Evolutionary conservation across 495 filamentous ascomycete genomes (phyloP), one percentile per base, ranked within the genome.

Genomic region (Penicillium macrosclerotiorum): DNA sequence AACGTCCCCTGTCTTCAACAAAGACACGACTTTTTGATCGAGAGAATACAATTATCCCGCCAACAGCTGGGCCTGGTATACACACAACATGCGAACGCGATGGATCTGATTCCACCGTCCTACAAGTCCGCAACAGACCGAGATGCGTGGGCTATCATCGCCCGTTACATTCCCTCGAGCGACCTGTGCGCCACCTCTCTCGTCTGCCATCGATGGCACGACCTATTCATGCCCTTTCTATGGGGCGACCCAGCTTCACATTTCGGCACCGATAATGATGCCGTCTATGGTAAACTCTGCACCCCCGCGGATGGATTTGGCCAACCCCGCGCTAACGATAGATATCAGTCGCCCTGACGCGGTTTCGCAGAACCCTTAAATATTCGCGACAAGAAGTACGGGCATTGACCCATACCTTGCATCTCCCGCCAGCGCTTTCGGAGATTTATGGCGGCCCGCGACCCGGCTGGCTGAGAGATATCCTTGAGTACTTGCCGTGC

Each of bases 161-260:
- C 80, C n/a, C 67, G 66, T 27, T 83, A 83, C 47, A 74, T 85
- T 12, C 72, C 69, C 1, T 79, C 78, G 1, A 68, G 69, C 20
- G 80, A 85, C 44, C 65, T 85, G 1, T 83, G 79, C 54, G 72
- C 79, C 8, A 75, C 74, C 3, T 75, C 76, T 8, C 57, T 83
- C 25, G 82, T 83, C 14, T 80, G 74, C 56, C 74, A 60, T 35
- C 65, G 68, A 62, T 82, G 82, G 78, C 78, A 84, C 59, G 54
- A 62, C 34, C 64, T 79, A n/a, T 83, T 85, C 41, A 68, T 75
- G 52, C 79, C 81, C 1, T 75, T 75, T 49, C 64, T 86, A 0
- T 86, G 83, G 83, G 81, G 81, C n/a, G 72, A 80, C 54, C 83
- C 83, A 20, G 79, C 77, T 0, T 79, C 80, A 18, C 78, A 82